Conservation (phyloP, 768 basidiomycete genomes). For the Phanerochaete sordida region DNA sequence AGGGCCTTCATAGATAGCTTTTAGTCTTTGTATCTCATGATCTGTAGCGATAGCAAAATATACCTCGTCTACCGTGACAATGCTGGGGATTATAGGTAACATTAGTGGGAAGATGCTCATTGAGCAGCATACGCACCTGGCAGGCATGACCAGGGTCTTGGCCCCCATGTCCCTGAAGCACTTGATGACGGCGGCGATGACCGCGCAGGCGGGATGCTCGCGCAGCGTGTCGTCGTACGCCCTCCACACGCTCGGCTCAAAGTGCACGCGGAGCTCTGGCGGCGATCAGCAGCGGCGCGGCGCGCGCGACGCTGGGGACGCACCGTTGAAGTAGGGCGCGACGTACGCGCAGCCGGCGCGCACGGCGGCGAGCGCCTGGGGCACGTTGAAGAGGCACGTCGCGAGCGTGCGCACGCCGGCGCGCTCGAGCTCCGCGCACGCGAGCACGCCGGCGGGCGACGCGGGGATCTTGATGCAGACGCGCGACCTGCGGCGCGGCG, state of each 20-base stretch:
- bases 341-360: conserved; percentile 52
- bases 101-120: background rate
- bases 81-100: conserved; percentile 25
- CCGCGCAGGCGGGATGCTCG: conserved; percentile 40
- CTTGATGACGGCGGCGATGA: conserved; percentile 37
- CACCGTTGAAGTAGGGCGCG: conserved; percentile 57
- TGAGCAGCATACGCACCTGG: conserved; percentile 33
- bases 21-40: background rate
- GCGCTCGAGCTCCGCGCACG: conserved; percentile 42
- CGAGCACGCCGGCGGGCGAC: conserved; percentile 48
- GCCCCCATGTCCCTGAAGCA: conserved; percentile 33
- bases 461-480: conserved; percentile 61
- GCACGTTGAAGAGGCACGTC: conserved; percentile 50
- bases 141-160: conserved; percentile 46
- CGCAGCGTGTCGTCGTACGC: conserved; percentile 34
- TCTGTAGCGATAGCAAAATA: background rate
- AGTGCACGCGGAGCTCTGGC: conserved; percentile 45
- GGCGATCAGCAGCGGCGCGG: background rate
- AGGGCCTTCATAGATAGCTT: conserved; percentile 28
- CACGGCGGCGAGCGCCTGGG: conserved; percentile 52
- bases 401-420: conserved; percentile 50
- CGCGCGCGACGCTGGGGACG: background rate
- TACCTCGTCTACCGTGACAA: conserved; percentile 39
- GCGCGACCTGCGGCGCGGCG: conserved; percentile 30
- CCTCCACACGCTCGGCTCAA: conserved; percentile 36